Base-by-base conservation (phyloP, 1,284 basidiomycete genomes). In the Boletus semigastroideus region DNA sequence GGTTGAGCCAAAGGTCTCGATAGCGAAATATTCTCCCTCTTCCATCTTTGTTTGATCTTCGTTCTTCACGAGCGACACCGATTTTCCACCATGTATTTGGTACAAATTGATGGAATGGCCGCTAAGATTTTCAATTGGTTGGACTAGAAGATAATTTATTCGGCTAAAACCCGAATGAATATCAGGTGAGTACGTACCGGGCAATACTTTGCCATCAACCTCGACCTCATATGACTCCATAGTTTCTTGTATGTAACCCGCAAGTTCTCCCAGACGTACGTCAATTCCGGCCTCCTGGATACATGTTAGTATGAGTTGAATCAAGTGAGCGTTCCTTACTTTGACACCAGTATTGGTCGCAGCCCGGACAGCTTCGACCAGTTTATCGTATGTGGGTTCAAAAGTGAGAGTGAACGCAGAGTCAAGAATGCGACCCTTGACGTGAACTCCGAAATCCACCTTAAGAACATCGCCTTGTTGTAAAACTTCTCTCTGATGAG, bases 211-310 rank as follows among this genome's bases (percentile, higher is more conserved):
- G 36, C 93, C 90, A 28, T 86, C 79, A 19, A 94, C 84, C 65
- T 95, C 93, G 17, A 99, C 94, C 70, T 99, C 97, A 68, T 98
- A 98, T 5, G 91, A 94, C 69, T 98, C 95, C 97, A 99, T 99
- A 4, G 94, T 95, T 72, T 99, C 97, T 70, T 99, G 96, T 54
- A 99, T 95, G 37, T 83, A 82, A 1, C 86, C 94, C 8, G 88
- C 97, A 36, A 99, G 81, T 67, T 99, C 96, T 55, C 94, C 94
- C 43, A 99, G 78, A 42, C 95, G 84, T 1, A 92, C 92, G 65
- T 99, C 97, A 62, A 99, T 98, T 4, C 97, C 97, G 8, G 96
- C 91, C 80, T 94, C 94, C 93, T 94, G 58, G 47, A 51, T 54
- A 55, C 8, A 19, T 45, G 13, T 56, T 27, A 52, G 50, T n/a